Evolutionary conservation across 1,284 basidiomycete species (phyloP), one percentile per base, ranked within the genome.

Genomic region (Ganoderma multipileum): DNA sequence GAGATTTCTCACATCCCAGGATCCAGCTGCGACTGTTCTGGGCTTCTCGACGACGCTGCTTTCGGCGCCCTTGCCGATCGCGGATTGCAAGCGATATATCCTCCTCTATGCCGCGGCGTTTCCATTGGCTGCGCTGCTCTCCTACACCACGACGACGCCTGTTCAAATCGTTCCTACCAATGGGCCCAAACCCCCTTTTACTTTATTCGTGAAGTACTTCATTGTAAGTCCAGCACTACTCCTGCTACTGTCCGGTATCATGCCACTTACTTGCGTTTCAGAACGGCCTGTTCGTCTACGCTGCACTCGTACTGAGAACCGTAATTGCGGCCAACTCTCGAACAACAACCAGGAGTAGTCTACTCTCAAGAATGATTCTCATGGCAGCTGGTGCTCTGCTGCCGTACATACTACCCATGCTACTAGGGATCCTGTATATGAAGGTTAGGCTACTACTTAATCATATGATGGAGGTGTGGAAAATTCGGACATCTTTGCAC

Each of bases 41-140:
- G 61, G n/a, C 6, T 28, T 47, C 47, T 20, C 50, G 30, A 58
- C 55, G 8, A 58, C 55, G 55, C 55, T 58, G 33, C 55, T 33
- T 33, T 38, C 33, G 9, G 55, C 55, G 11, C 18, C 30, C 30
- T 20, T 58, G 5, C 55, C 55, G 20, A n/a, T 38, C 33, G 33
- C 55, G 1, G n/a, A 38, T n/a, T 58, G 55, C 33, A 58, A 23
- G 36, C 33, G 11, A 14, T 30, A 58, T 12, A 8, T 58, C 4
- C 55, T 57, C 20, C 12, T 58, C 5, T 58, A n/a, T 5, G 55
- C 20, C 30, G 20, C 55, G 11, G 55, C 9, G 20, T 33, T 1
- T 11, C 20, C 55, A 12, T n/a, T 38, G 3, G 55, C n/a, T 11
- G 33, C 20, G 9, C 33, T 58, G 7, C 33, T 58, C 33, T 33